phyloP scores from a whole-genome alignment of 2,329 filamentous ascomycete species.

The Aspergillus cejpii region DNA sequence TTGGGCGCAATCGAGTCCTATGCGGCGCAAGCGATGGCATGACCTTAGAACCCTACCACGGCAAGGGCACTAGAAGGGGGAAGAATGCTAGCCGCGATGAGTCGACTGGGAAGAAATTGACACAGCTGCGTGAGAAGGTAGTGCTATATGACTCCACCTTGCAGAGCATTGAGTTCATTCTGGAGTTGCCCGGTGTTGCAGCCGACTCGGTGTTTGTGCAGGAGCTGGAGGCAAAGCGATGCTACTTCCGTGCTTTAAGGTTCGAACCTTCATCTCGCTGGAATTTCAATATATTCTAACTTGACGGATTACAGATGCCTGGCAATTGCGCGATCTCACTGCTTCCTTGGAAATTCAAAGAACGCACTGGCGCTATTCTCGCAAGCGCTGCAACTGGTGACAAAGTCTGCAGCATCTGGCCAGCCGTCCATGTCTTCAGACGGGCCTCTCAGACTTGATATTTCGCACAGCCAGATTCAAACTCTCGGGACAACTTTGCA shows the following conservation, averaged over 20 bases:
- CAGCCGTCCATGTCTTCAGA: constrained; percentile 36
- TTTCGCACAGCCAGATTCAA: constrained; percentile 54
- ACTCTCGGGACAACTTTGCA: constrained; percentile 58
- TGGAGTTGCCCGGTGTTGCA: constrained; percentile 81
- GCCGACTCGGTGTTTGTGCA: constrained; percentile 69
- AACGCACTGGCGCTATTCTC: constrained; percentile 82
- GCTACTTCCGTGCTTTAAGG: constrained; percentile 87
- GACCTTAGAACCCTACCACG: constrained; percentile 42
- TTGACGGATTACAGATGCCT: constrained; percentile 57
- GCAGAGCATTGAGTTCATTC: constrained; percentile 84
- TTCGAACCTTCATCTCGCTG: constrained; percentile 37
- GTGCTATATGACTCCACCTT: constrained; percentile 87
- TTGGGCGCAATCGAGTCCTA: constrained; percentile 84
- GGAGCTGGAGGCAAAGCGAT: constrained; percentile 69
- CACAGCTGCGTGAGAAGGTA: constrained; percentile 74
- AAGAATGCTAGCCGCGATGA: constrained; percentile 54
- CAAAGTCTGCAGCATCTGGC: constrained; percentile 47
- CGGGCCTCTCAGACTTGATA: constrained; percentile 59
- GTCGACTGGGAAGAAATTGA: constrained; percentile 66
- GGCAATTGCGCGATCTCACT: constrained; percentile 78
- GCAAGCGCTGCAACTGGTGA: constrained; percentile 59
- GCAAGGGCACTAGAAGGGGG: constrained; percentile 48
- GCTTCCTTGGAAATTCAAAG: constrained; percentile 61
- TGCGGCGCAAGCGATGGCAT: constrained; percentile 78
- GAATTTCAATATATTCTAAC: constrained; percentile 7